Percentiles rank a stretch among this genome's conserved stretches.
These are phyloP conservation scores for Fusarium beomiforme DNA, from an alignment of 2,329 filamentous ascomycete genomes.

Conservation along the genomic window DNA sequence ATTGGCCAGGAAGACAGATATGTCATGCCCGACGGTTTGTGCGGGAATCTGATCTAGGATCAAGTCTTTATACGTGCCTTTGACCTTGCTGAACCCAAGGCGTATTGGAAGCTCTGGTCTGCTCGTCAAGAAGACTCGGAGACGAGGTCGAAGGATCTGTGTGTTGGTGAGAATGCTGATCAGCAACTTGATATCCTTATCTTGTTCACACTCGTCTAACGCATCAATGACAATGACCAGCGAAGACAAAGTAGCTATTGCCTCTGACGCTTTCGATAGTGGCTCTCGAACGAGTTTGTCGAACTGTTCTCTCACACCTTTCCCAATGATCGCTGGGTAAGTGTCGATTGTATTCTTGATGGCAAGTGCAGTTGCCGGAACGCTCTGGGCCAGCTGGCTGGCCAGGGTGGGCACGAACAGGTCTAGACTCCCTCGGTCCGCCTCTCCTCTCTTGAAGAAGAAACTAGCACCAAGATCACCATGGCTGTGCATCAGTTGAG, in stretches of 20 bases:
- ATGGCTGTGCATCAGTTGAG: too few species aligned
- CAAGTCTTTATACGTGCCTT: conserved; percentile 35
- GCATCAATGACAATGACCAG: conserved; percentile 46
- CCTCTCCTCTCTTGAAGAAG: too few species aligned
- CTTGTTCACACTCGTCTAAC: conserved; percentile 37
- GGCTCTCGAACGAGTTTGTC: conserved; percentile 19
- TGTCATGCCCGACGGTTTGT: conserved; percentile 49
- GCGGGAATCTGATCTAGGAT: conserved; percentile 50
- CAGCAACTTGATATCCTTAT: not conserved
- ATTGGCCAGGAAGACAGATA: conserved; percentile 20
- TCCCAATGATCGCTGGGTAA: not conserved
- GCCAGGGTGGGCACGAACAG: conserved; percentile 53
- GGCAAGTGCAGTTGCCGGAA: conserved; percentile 31
- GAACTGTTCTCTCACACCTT: conserved; percentile 16
- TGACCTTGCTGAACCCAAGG: conserved; percentile 47
- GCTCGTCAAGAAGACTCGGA: conserved; percentile 53
- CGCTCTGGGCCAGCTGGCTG: conserved; percentile 41
- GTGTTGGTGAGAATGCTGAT: not conserved
- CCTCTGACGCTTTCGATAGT: not conserved
- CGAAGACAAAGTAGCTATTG: not conserved
- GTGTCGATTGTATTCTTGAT: conserved; percentile 31
- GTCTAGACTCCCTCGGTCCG: conserved; percentile 45
- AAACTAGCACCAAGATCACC: too few species aligned
- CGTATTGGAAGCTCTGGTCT: conserved; percentile 52
- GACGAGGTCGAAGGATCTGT: not conserved